phyloP scores from a whole-genome alignment of 345 rosid genomes.

The Corymbia maculata region DNA sequence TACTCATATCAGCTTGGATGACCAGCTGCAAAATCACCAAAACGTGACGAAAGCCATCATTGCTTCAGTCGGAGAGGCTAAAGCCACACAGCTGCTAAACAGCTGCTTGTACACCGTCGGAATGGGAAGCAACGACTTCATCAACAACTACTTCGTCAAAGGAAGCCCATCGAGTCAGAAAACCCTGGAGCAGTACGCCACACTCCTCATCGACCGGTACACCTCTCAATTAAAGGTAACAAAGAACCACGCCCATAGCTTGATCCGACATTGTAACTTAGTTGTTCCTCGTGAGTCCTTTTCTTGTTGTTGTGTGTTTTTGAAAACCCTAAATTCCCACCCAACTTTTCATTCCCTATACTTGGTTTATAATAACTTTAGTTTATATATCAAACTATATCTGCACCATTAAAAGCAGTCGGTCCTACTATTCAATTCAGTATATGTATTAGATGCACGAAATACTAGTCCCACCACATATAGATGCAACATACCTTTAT shows the following conservation, averaged over 20 bases:
- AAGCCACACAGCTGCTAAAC: background rate
- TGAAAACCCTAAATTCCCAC: background rate
- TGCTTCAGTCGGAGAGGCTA: background rate
- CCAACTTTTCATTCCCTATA: background rate
- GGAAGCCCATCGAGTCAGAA: background rate
- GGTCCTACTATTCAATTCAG: background rate
- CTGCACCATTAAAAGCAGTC: background rate
- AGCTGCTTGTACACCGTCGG: slow-evolving; percentile 19
- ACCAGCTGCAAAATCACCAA: slow-evolving; percentile 23
- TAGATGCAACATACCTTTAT: background rate
- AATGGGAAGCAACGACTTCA: slow-evolving; percentile 38
- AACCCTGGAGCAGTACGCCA: slow-evolving; percentile 4
- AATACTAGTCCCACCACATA: background rate
- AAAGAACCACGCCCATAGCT: background rate
- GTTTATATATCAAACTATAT: too few species aligned
- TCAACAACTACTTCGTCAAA: slow-evolving; percentile 29
- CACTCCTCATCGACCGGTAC: slow-evolving; percentile 7
- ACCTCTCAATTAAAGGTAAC: slow-evolving; percentile 9
- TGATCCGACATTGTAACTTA: background rate
- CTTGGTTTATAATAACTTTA: background rate
- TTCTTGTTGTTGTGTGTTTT: background rate
- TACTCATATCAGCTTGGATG: slow-evolving; percentile 22
- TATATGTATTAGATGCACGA: background rate
- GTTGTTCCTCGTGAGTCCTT: background rate
- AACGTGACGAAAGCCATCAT: background rate